Conservation (phyloP, 2,329 filamentous ascomycete species). For the Verticillium isaacii region DNA sequence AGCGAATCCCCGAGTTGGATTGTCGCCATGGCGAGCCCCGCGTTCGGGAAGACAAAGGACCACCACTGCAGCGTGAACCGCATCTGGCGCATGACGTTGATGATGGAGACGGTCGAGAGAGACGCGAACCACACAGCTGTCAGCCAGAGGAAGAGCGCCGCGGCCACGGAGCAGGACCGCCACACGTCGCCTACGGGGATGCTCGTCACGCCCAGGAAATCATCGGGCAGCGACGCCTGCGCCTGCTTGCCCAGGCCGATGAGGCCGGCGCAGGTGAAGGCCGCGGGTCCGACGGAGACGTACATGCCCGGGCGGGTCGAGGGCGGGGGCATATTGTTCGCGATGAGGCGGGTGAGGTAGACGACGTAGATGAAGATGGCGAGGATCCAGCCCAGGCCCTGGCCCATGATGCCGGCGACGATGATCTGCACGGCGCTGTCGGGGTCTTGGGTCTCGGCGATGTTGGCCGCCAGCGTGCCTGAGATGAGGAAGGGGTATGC, state of each 20-base stretch:
- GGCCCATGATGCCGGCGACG: conserved; percentile 43
- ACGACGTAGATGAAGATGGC: conserved; percentile 48
- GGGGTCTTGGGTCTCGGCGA: conserved; percentile 39
- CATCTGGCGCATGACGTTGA: conserved; percentile 32
- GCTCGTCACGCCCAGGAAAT: conserved; percentile 18
- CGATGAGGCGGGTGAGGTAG: conserved; percentile 46
- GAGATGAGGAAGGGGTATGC: conserved; percentile 50
- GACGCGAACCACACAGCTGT: conserved; percentile 50
- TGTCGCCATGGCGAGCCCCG: conserved; percentile 49
- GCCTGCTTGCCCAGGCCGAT: conserved; percentile 37
- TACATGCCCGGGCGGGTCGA: conserved; percentile 48
- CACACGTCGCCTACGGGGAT: conserved; percentile 27
- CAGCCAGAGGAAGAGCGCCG: conserved; percentile 46
- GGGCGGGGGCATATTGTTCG: conserved; percentile 40
- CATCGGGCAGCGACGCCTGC: conserved; percentile 11
- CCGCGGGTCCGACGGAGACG: conserved; percentile 48
- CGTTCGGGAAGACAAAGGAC: conserved; percentile 52
- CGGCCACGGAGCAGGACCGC: conserved; percentile 37
- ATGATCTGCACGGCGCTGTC: conserved; percentile 43
- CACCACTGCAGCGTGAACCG: conserved; percentile 46
- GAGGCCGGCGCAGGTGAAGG: conserved; percentile 37
- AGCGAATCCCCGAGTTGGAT: conserved; percentile 46
- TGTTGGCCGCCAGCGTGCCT: conserved; percentile 45
- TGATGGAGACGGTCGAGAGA: conserved; percentile 30
- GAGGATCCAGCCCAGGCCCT: conserved; percentile 48